Base-by-base conservation (phyloP, 2,329 filamentous ascomycete species). In the Cladosporium sp. region DNA sequence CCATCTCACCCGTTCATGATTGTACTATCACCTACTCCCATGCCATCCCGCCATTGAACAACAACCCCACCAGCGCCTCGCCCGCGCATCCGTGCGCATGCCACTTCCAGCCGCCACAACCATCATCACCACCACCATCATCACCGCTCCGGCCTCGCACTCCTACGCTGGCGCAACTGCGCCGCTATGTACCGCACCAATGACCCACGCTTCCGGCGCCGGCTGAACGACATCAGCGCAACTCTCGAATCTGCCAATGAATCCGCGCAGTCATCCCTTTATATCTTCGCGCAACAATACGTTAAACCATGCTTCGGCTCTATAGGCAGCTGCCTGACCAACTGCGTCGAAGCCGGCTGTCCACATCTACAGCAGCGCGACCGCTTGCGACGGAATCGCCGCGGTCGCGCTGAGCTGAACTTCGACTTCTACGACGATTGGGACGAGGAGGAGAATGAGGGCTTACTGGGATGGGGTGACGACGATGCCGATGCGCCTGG, bases 401-500 rank as follows among this genome's bases (percentile, higher is more conserved):
- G 74, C 53, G 82, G 80, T 2, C 70, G 82, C 45, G 86, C 90
- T 22, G 91, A 96, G 69, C 81, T 86, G 61, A 91, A 82, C 62
- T 97, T 97, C 66, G 92, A 96, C 68, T 97, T 97, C 67, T 97
- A 97, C 72, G 92, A 96, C 69, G 92, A 96, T 69, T 97, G 92
- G 92, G 89, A 95, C 54, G 76, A 79, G 39, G 78, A 82, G 49
- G 78, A 79, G 43, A 74, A 73, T 29, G 78, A 82, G 33, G 78
- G 83, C 0, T 67, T 92, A 41, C 72, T 91, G 46, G 84, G 82
- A 39, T 95, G 89, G 87, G 84, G 85, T 33, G 83, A 79, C 58
- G 90, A 94, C 61, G 90, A 95, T 64, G 83, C 94, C 72, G 92
- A 95, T 65, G 87, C 85, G 9, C 83, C 64, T 56, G 68, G 79